Base-by-base conservation (phyloP, 1,139 yeast genomes). In the Taiozyma onychis region DNA sequence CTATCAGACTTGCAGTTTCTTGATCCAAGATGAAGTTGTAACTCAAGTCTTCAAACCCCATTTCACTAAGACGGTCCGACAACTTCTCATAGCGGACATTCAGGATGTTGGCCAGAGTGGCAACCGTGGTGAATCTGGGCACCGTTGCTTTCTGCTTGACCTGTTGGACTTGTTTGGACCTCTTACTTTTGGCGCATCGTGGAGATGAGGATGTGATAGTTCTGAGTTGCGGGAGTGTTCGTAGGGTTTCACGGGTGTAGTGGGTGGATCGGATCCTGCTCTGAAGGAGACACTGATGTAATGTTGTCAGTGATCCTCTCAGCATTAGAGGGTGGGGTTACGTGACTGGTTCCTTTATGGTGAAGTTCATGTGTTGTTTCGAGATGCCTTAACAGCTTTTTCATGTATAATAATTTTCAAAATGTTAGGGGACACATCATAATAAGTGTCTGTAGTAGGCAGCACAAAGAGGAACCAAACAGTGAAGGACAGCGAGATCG, bases 1-100 rank as follows among this genome's bases (percentile, higher is more conserved):
- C 95, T 57, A 93, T 83, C 55, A 93, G 70, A 16, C 85, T 77
- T 0, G 97, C 95, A 43, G 88, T 88, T 61, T 91, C 98, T 53
- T 78, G 82, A 56, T 91, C 96, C 32, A 93, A 70, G 59, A 93
- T 88, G 66, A 83, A 88, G 57, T 88, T 88, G 58, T 85, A 86
- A 18, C 86, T 76, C 60, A 83, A 75, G 51, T 85, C 82, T 50
- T 85, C 86, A 63, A 86, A 91, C 0, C 98, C 99, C 61, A 89
- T 72, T 1, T 72, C 78, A 50, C 73, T 71, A 68, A 93, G 73
- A 48, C 80, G 83, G 44, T 69, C 68, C 48, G 85, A 73, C 10
- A 93, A 73, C 24, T 73, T 76, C 34, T 78, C 79, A 35, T 87
- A 76, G 11, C 90, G 80, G 13, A 87, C 79, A 51, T 79, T 77